Base-by-base conservation (phyloP, 768 basidiomycete genomes). In the Calocera viscosa region DNA sequence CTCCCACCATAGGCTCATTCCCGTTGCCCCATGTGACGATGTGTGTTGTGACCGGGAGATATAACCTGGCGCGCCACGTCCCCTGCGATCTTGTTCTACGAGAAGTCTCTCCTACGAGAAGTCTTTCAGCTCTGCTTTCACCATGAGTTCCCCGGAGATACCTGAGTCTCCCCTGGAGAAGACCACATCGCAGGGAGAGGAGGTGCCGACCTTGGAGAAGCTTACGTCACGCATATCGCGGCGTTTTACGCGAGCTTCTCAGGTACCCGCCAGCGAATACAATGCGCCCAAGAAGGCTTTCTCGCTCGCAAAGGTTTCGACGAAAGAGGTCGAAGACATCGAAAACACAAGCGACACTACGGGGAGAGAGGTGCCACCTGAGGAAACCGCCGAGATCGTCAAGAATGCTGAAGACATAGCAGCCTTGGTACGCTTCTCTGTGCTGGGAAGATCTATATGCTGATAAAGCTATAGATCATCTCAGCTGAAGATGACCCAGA, bases 401-500 rank as follows among this genome's bases (percentile, higher is more conserved):
- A 70, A 77, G 70, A 77, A 77, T 64, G 77, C 79, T 14, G 80
- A 81, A 67, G 81, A 78, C 49, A 80, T 82, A 28, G 80, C 81
- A 8, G 70, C 76, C 26, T 74, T 78, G 75, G 80, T 80, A 60
- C n/a, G 68, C 41, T 34, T 7, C 17, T 7, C 17, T 26, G 14
- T n/a, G 39, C 30, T 60, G n/a, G 19, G 16, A 16, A 64, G 24
- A 10, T 24, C 10, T 35, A 22, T 43, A 30, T 22, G 35, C 30
- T 41, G 60, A 34, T 17, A 10, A 24, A 49, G 14, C 35, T 32
- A 26, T 63, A 82, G 81, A 78, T 83, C 66, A 76, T 83, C 49
- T 81, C 82, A 1, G 74, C 79, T 1, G 74, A 79, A 41, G 83
- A 84, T 70, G 80, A 83, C 70, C 81, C 84, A 0, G 75, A 75